Conservation (phyloP, 257 asterid species). For the Schizonepeta tenuifolia region DNA sequence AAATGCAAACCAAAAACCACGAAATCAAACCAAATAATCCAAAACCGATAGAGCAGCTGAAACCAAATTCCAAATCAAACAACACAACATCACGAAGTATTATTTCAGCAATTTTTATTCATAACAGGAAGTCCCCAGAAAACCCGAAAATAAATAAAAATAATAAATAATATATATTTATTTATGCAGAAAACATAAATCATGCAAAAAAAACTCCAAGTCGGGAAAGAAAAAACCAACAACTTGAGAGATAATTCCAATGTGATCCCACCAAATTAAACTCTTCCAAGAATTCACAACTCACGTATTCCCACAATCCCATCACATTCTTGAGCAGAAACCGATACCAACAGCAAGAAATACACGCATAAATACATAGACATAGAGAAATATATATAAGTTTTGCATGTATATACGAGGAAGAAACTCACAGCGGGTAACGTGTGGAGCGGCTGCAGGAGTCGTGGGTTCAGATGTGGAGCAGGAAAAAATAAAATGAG, state of each 20-base stretch:
- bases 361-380: constrained; percentile 17
- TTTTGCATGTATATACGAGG: constrained; percentile 40
- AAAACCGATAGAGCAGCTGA: constrained; percentile 24
- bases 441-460: constrained; percentile 32
- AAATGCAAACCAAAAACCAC: constrained; percentile 30
- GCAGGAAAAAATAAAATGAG: constrained; percentile 29
- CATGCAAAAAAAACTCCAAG: constrained; percentile 29
- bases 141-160: constrained; percentile 30
- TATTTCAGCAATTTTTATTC: constrained; percentile 20
- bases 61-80: constrained; percentile 34
- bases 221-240: background rate
- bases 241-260: constrained; percentile 39
- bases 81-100: constrained; percentile 25
- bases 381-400: constrained; percentile 8
- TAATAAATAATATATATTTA: background rate
- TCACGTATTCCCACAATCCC: constrained; percentile 33
- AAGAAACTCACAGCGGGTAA: constrained; percentile 24
- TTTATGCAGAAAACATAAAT: constrained; percentile 24
- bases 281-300: constrained; percentile 25
- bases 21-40: constrained; percentile 27
- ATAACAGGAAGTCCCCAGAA: constrained; percentile 21
- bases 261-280: constrained; percentile 51
- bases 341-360: constrained; percentile 5
- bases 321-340: constrained; percentile 27
- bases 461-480: constrained; percentile 47